Conservation (phyloP, 2,329 filamentous ascomycete species). For the Xylariaceae sp. region DNA sequence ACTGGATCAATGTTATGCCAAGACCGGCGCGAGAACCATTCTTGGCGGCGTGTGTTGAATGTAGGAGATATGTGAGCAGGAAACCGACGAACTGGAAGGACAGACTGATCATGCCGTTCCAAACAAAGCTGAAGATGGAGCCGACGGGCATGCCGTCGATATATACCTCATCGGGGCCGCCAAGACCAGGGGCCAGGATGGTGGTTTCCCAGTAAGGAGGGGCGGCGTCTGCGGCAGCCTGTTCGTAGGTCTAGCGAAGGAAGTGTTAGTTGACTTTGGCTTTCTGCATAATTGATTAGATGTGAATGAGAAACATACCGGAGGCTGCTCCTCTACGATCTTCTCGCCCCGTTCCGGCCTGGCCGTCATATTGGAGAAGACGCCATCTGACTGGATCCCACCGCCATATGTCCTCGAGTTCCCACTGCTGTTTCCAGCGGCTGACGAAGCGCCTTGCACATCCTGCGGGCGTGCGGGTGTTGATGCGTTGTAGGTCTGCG, state of each 20-base stretch:
- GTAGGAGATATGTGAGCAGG: slow-evolving; percentile 93
- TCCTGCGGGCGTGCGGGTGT: slow-evolving; percentile 14
- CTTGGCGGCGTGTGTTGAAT: slow-evolving; percentile 97
- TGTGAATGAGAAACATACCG: slow-evolving; percentile 57
- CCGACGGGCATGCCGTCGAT: slow-evolving; percentile 93
- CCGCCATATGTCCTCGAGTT: slow-evolving; percentile 59
- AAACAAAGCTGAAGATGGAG: slow-evolving; percentile 80
- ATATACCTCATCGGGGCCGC: slow-evolving; percentile 90
- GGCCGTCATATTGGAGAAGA: slow-evolving; percentile 91
- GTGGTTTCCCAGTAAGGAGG: slow-evolving; percentile 99
- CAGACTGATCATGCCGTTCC: slow-evolving; percentile 96
- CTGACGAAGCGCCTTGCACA: slow-evolving; percentile 28
- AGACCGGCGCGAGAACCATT: slow-evolving; percentile 93
- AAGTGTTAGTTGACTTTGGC: slow-evolving; percentile 32
- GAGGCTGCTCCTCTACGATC: slow-evolving; percentile 80
- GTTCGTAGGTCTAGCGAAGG: slow-evolving; percentile 80
- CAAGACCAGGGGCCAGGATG: slow-evolving; percentile 86
- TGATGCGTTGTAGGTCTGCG: slow-evolving; percentile 15
- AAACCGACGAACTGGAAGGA: slow-evolving; percentile 97
- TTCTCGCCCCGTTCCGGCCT: slow-evolving; percentile 80
- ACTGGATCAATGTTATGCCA: slow-evolving; percentile 92
- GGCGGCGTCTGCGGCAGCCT: slow-evolving; percentile 92
- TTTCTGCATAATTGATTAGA: background rate
- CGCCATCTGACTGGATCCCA: slow-evolving; percentile 81
- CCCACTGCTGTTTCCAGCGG: slow-evolving; percentile 22